Evolutionary conservation across 2,329 filamentous ascomycete genomes (phyloP), one percentile per base, ranked within the genome.

Genomic region (Phialemonium atrogriseum): DNA sequence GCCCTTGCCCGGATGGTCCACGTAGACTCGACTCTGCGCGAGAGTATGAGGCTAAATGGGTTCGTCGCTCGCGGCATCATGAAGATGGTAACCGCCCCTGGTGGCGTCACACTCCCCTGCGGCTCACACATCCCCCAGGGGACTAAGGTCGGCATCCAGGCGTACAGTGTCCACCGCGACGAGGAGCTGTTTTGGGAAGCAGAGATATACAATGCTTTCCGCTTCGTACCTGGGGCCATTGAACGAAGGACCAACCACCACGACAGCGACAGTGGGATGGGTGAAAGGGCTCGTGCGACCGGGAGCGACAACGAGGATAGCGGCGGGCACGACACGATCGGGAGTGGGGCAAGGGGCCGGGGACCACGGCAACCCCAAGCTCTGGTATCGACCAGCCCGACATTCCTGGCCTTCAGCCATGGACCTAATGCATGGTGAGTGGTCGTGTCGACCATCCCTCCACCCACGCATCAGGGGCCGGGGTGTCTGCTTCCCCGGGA

Each of bases 1-100:
- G 50, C 45, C 9, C 39, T 66, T 8, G 45, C 50, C 4, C 48
- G 52, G 18, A 55, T 61, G 51, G 37, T 43, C 26, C 56, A 50
- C 31, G 38, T 62, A 11, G 62, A 66, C 44, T 60, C 55, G n/a
- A 52, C 51, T 15, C 43, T 66, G 30, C 56, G 56, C 32, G 63
- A 67, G 44, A 58, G 52, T 17, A 49, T 62, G 31, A 55, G 63
- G 1, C 38, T 63, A 24, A 58, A 56, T 42, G 51, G 48, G 8
- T 56, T 64, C 38, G 46, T 58, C 28, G 52, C 56, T 19, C 40
- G 54, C 24, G 53, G 54, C 13, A 38, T 58, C 21, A 48, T 51
- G 44, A 57, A 58, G 38, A 44, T 46, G 38, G 55, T 60, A 19
- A 45, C 54, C n/a, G 48, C 52, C 5, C 48, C 40, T 1, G 48